These are phyloP conservation scores for Saccharomyces hybrid DNA, from an alignment of 1,139 yeast genomes.

Conservation along the genomic window DNA sequence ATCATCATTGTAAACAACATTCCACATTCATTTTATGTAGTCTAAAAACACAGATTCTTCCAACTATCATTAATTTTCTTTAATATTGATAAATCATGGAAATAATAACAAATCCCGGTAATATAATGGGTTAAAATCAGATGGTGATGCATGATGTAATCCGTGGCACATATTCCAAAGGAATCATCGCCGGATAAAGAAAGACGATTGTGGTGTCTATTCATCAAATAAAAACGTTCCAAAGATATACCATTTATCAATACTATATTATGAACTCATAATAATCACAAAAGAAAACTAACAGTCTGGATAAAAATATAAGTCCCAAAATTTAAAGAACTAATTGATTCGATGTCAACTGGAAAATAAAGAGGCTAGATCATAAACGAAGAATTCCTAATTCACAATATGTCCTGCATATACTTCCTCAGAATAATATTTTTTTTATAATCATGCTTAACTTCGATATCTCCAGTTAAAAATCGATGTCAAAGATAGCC, in stretches of 20 bases:
- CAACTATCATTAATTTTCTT: constrained; percentile 3
- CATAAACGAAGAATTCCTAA: constrained; percentile 36
- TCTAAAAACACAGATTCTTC: constrained; percentile 2
- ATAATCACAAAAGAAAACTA: constrained; percentile 7
- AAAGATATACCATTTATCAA: constrained; percentile 11
- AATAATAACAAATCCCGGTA: neutral
- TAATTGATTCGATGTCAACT: constrained; percentile 1
- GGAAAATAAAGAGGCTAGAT: constrained; percentile 11
- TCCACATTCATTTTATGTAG: neutral
- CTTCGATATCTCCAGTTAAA: neutral
- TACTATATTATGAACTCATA: constrained; percentile 29
- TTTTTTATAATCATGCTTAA: constrained; percentile 22
- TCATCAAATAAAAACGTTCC: constrained; percentile 22
- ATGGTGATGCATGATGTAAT: constrained; percentile 34
- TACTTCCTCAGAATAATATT: constrained; percentile 32
- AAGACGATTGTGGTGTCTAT: constrained; percentile 31
- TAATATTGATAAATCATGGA: neutral
- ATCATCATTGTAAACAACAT: constrained; percentile 24
- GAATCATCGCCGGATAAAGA: constrained; percentile 34
- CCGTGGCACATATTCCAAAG: constrained; percentile 32
- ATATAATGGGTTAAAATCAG: constrained; percentile 19
- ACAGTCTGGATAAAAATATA: neutral
- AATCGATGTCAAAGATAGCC: neutral
- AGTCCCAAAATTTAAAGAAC: neutral
- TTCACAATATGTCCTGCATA: constrained; percentile 34